Evolutionary conservation across 75 land plant species (phyloP), one percentile per base, ranked within the genome.

Genomic region (Pinus tabuliformis): DNA sequence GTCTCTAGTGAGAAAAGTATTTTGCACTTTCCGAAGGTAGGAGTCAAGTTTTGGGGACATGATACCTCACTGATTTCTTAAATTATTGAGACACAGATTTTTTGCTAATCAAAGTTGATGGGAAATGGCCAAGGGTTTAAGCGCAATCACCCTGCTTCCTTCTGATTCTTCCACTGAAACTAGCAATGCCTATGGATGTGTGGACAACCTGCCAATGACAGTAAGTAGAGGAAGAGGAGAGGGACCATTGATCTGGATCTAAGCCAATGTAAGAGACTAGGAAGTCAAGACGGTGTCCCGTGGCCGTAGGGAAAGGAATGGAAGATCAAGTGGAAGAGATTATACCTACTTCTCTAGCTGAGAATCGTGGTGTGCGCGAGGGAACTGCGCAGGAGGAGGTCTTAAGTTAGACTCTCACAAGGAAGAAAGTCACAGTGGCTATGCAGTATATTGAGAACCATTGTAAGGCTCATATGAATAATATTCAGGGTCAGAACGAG

Each of bases 371-470:
- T 68, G 59, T 45, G 54, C 54, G 30, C 18, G 30, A 72, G 13
- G 57, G 73, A 24, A 54, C 17, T 3, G 85, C 59, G 26, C 61
- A 76, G 13, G 86, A 79, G 59, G 83, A 76, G 73, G 76, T 24
- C 70, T 63, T 78, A 24, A 86, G 86, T 13, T 84, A 86, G 65
- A 87, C 81, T 77, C 72, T 83, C 74, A 85, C 86, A 54, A 86
- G 89, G 82, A 95, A 95, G 83, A 92, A 84, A 76, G 98, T 89
- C 70, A 95, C 91, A 17, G 98, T 92, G 70, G 98, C 98, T 16
- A 95, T 90, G 83, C 98, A 95, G 91, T 92, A 92, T 82, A 95
- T 95, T 39, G 98, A 95, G 80, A 90, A 92, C 75, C 95, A 95
- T 79, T 95, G 92, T 82, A 92, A 95, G 75, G 78, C 86, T 65